phyloP scores from a whole-genome alignment of 208 protist genomes.

The Leptomonas pyrrhocoris region DNA sequence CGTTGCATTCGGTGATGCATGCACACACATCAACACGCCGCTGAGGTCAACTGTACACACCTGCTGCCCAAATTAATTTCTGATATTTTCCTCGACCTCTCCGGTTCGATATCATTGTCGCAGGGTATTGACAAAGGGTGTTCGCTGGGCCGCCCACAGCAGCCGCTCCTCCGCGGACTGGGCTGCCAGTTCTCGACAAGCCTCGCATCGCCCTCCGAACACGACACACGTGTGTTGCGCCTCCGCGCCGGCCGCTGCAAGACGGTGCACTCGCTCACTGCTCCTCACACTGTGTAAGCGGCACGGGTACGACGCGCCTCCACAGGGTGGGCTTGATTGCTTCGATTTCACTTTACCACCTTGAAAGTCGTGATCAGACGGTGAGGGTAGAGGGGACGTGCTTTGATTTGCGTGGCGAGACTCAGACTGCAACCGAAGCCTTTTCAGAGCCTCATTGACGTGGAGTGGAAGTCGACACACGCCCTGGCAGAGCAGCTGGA shows the following conservation, averaged over 20 bases:
- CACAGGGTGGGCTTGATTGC: background rate
- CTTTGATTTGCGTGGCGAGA: background rate
- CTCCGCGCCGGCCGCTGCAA: background rate
- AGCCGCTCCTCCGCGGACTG: slow-evolving; percentile 12
- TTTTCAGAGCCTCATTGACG: slow-evolving; percentile 11
- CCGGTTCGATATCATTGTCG: background rate
- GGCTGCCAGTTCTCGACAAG: slow-evolving; percentile 16
- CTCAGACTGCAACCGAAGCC: background rate
- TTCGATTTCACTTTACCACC: background rate
- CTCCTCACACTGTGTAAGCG: slow-evolving; percentile 4
- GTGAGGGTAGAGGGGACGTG: background rate
- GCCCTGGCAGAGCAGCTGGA: slow-evolving; percentile 39
- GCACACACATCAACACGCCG: background rate
- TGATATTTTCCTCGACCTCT: too few species aligned
- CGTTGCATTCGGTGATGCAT: too few species aligned
- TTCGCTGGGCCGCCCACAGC: slow-evolving; percentile 8
- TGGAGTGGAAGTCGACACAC: slow-evolving; percentile 16
- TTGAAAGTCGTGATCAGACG: background rate
- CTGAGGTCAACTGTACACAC: background rate
- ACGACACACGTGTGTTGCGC: background rate
- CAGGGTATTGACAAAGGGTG: background rate
- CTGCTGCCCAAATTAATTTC: too few species aligned
- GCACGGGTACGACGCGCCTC: slow-evolving; percentile 1
- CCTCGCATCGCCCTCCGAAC: slow-evolving; percentile 4
- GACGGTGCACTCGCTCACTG: background rate